Conservation (phyloP, 2,329 filamentous ascomycete species). For the Colletotrichum sp. region DNA sequence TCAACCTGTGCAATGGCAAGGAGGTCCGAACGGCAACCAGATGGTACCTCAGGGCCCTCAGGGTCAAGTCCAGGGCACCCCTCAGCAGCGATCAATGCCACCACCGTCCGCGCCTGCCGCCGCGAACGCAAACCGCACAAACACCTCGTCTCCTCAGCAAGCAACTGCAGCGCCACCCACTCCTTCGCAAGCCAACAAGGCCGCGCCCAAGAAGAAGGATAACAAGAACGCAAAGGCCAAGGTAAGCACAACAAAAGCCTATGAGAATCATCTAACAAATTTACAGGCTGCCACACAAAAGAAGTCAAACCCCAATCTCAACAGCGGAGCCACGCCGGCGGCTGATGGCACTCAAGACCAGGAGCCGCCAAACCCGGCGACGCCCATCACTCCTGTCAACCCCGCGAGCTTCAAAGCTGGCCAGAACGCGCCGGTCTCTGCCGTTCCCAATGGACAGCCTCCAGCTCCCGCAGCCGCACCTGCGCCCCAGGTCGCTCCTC, state of each 20-base stretch:
- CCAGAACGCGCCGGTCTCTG: slow-evolving; percentile 42
- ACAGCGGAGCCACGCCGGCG: slow-evolving; percentile 60
- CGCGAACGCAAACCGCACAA: slow-evolving; percentile 57
- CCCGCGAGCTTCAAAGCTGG: slow-evolving; percentile 53
- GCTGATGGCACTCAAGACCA: slow-evolving; percentile 60
- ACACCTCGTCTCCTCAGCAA: slow-evolving; percentile 66
- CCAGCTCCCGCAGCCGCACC: slow-evolving; percentile 47
- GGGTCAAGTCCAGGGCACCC: slow-evolving; percentile 66
- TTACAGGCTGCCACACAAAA: slow-evolving; percentile 61
- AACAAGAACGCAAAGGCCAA: slow-evolving; percentile 69
- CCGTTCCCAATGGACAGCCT: slow-evolving; percentile 48
- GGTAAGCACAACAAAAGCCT: slow-evolving; percentile 52
- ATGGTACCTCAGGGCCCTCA: slow-evolving; percentile 52
- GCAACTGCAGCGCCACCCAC: slow-evolving; percentile 75
- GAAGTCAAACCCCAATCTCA: slow-evolving; percentile 64
- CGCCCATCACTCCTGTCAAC: slow-evolving; percentile 67
- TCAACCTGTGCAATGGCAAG: slow-evolving; percentile 54
- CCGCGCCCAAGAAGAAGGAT: slow-evolving; percentile 80
- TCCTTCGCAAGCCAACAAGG: slow-evolving; percentile 74
- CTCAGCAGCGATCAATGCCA: slow-evolving; percentile 75
- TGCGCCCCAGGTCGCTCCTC: slow-evolving; percentile 47
- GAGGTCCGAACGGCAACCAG: slow-evolving; percentile 42
- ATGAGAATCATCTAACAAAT: background rate
- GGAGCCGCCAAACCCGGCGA: slow-evolving; percentile 65
- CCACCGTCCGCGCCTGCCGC: slow-evolving; percentile 66